Evolutionary conservation across 148 eudicot genomes (phyloP).

Genomic region (Dianthus caryophyllus): DNA sequence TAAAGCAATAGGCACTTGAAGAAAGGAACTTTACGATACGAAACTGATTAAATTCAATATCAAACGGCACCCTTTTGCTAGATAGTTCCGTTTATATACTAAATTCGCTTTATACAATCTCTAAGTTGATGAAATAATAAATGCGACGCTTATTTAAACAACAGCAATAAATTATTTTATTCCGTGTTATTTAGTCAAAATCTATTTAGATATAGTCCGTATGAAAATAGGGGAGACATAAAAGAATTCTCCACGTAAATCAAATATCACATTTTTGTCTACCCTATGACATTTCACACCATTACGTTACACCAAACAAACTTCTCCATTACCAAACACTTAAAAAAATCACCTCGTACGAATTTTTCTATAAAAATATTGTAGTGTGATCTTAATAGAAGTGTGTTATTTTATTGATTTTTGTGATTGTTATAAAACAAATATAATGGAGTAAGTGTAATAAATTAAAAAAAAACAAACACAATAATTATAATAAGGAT

Average conservation of each 20-base stretch:
- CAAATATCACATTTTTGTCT: slow-evolving; percentile 40
- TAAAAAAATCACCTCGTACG: too few species aligned
- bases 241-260: slow-evolving; percentile 54
- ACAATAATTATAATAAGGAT: too few species aligned
- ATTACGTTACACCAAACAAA: not conserved
- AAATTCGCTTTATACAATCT: not conserved
- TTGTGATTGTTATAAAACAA: too few species aligned
- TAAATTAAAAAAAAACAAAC: too few species aligned
- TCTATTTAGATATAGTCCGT: too few species aligned
- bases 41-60: not conserved
- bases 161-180: too few species aligned
- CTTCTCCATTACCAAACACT: not conserved
- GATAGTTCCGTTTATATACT: not conserved
- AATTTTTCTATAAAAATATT: too few species aligned
- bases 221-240: slow-evolving; percentile 28
- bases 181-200: not conserved
- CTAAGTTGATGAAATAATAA: not conserved
- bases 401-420: too few species aligned
- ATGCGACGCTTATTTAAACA: too few species aligned
- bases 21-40: not conserved
- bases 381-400: too few species aligned
- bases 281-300: slow-evolving; percentile 35
- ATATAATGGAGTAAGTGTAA: too few species aligned
- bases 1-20: not conserved
- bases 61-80: too few species aligned